Conservation (phyloP, 768 basidiomycete genomes). For the Gymnopilus dilepis region DNA sequence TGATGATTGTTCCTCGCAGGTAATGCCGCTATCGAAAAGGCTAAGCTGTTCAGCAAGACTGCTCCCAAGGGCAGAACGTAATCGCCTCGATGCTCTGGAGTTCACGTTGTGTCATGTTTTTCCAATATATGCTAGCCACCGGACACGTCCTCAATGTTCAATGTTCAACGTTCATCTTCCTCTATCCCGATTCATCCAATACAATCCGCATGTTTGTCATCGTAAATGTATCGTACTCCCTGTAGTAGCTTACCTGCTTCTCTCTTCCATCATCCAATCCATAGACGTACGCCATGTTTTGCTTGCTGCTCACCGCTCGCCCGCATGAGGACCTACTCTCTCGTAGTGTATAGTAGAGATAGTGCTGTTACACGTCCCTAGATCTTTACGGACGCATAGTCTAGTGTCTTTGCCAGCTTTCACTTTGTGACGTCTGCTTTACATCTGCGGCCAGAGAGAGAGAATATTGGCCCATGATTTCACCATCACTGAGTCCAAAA, state of each 20-base stretch:
- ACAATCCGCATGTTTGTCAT: background rate
- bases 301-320: background rate
- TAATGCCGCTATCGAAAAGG: conserved; percentile 88
- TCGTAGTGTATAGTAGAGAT: too few relatives aligned
- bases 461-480: too few relatives aligned
- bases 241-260: background rate
- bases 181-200: too few relatives aligned
- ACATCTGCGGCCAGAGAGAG: too few relatives aligned
- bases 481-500: too few relatives aligned
- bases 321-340: too few relatives aligned
- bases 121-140: background rate
- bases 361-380: too few relatives aligned
- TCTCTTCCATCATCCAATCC: background rate
- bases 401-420: too few relatives aligned
- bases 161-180: too few relatives aligned
- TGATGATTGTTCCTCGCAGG: conserved; percentile 44
- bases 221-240: background rate
- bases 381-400: too few relatives aligned
- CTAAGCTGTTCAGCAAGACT: conserved; percentile 89
- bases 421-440: too few relatives aligned
- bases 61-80: conserved; percentile 73
- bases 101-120: background rate
- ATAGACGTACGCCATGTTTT: background rate
- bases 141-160: too few relatives aligned
- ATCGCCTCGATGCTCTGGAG: background rate